phyloP scores from a whole-genome alignment of 192 early-diverging fungal species.

The Coemansia sp. region DNA sequence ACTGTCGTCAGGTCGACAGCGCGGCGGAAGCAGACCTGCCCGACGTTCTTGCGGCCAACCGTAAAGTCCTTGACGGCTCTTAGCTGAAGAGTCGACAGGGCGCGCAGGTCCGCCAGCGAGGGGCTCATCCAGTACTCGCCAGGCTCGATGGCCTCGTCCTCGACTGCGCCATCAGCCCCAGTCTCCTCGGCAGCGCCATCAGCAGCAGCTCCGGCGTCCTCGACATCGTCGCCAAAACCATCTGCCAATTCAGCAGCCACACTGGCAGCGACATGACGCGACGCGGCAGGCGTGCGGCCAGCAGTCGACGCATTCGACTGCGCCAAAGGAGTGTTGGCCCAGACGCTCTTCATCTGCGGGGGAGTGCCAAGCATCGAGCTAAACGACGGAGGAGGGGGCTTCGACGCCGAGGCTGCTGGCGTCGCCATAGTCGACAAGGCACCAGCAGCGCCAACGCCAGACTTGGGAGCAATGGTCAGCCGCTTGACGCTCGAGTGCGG shows the following conservation, averaged over 20 bases:
- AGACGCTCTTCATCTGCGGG: conserved; percentile 17
- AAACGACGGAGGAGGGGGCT: neutral
- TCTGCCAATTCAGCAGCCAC: too few relatives aligned
- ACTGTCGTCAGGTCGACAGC: conserved; percentile 79
- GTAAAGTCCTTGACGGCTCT: conserved; percentile 73
- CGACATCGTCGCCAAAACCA: too few relatives aligned
- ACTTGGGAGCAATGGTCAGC: conserved; percentile 61
- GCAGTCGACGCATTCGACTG: neutral
- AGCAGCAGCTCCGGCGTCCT: neutral
- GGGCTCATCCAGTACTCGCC: conserved; percentile 77
- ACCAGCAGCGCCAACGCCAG: conserved; percentile 23
- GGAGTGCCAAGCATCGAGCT: conserved; percentile 7
- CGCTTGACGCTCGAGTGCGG: conserved; percentile 76
- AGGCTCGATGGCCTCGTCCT: neutral
- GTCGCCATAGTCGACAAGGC: conserved; percentile 8
- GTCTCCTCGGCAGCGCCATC: neutral
- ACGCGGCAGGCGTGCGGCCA: neutral
- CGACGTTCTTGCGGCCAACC: conserved; percentile 69
- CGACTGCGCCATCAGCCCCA: conserved; percentile 13
- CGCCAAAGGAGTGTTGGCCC: conserved; percentile 17
- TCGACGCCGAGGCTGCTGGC: conserved; percentile 4
- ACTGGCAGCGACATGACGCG: neutral
- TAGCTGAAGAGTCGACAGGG: conserved; percentile 71
- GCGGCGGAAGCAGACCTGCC: conserved; percentile 75
- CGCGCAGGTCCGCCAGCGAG: conserved; percentile 67